Evolutionary conservation across 2,329 filamentous ascomycete genomes (phyloP), one percentile per base, ranked within the genome.

Genomic region (Huntiella abstrusa): DNA sequence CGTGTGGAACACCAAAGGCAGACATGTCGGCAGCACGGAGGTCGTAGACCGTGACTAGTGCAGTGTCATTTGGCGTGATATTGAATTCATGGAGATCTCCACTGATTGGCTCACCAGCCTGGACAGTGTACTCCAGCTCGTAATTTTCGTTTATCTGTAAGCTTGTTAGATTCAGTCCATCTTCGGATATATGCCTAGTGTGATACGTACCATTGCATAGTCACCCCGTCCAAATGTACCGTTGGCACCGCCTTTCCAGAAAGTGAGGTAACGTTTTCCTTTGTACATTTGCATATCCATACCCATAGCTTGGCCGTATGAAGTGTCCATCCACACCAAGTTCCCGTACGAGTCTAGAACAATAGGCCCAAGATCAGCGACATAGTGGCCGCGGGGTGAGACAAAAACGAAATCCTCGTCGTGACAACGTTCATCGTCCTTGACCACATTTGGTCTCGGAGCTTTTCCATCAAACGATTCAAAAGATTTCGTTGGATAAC

Each of bases 141-240:
- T 62, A 62, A 4, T 51, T 53, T 15, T 58, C 52, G 33, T 59
- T 51, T 12, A 61, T 48, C 64, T 57, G 13, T 16, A 19, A 7
- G 6, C 13, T 28, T 12, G 6, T 32, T 11, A 40, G 28, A 13
- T 10, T 12, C 33, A 33, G 39, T 32, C 16, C 15, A 2, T 16
- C 22, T 33, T 12, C 7, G 34, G 15, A 16, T 41, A 4, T 5
- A 35, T 13, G 41, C 33, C 13, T 17, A 17, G 8, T 4, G 4
- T 12, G 4, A 39, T 13, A 50, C 56, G 49, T 53, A 63, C 65
- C 66, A 71, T 65, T 48, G 66, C 62, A 50, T 66, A 65, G 45
- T 56, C 56, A 10, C 66, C 67, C 33, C 62, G 58, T 2, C 68
- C 66, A 53, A 68, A 64, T 2, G 65, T 67, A 2, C 60, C 60